A percentile compares a stretch with the other conserved stretches of the same genome.
Conservation (phyloP, 352 stramenopile species). For the Pythium oligandrum region DNA sequence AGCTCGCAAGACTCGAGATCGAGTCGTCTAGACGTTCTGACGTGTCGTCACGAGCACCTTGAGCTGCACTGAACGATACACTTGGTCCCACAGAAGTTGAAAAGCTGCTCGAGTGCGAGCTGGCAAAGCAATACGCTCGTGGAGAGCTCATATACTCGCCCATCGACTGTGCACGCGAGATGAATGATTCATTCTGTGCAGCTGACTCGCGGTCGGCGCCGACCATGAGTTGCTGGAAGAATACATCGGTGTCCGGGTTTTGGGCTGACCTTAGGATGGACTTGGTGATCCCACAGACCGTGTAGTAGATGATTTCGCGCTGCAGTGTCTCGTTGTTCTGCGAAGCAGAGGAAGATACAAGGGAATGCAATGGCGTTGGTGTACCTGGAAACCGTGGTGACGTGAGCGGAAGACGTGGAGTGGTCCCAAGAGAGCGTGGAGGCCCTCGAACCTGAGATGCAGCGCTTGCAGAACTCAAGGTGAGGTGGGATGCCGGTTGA, state of each 20-base stretch:
- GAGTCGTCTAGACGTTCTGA: neutral
- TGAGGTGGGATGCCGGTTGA: conserved; percentile 1
- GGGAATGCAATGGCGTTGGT: neutral
- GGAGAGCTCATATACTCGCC: conserved; percentile 34
- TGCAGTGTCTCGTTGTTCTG: conserved; percentile 73
- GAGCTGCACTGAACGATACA: conserved; percentile 3
- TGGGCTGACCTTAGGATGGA: conserved; percentile 53
- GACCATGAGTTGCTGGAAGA: conserved; percentile 43
- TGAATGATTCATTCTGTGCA: conserved; percentile 37
- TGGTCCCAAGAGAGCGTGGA: too few relatives aligned
- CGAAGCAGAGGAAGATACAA: conserved; percentile 25
- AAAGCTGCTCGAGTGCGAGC: conserved; percentile 2
- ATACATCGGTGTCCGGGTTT: conserved; percentile 20
- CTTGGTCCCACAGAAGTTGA: conserved; percentile 4
- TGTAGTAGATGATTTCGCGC: conserved; percentile 85
- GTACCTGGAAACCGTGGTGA: too few relatives aligned
- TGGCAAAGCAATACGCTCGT: conserved; percentile 40
- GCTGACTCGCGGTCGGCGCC: conserved; percentile 47
- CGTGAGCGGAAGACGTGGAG: too few relatives aligned
- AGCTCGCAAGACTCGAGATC: too few relatives aligned
- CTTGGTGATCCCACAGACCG: conserved; percentile 74
- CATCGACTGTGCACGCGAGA: conserved; percentile 40
- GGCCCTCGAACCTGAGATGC: neutral
- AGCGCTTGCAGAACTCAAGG: neutral
- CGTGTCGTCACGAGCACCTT: conserved; percentile 1